These are phyloP conservation scores for Phytophthora europaea DNA, from an alignment of 352 stramenopile species.

Conservation along the genomic window DNA sequence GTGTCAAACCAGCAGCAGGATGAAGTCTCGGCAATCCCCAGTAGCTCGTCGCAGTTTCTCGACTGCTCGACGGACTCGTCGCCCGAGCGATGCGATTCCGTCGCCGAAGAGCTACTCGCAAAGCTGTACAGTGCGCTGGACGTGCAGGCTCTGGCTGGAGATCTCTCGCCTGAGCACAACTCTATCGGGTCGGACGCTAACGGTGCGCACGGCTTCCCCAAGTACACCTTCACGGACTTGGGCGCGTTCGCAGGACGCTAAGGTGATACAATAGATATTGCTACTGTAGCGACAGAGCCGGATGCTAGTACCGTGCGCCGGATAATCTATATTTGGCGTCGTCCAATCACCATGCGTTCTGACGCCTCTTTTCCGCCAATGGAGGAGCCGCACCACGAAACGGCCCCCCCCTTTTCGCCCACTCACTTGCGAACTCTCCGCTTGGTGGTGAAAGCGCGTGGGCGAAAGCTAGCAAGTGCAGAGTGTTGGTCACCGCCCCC, in stretches of 20 bases:
- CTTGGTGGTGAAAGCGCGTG: slow-evolving; percentile 56
- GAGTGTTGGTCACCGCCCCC: slow-evolving; percentile 36
- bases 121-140: slow-evolving; percentile 43
- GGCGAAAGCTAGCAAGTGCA: slow-evolving; percentile 22
- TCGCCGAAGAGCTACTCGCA: slow-evolving; percentile 19
- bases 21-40: neutral
- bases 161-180: slow-evolving; percentile 22
- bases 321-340: slow-evolving; percentile 13
- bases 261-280: neutral
- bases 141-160: slow-evolving; percentile 37
- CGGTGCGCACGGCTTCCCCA: slow-evolving; percentile 14
- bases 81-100: slow-evolving; percentile 8
- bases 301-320: slow-evolving; percentile 4
- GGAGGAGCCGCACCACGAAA: slow-evolving; percentile 11
- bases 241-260: slow-evolving; percentile 36
- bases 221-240: slow-evolving; percentile 32
- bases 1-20: slow-evolving; percentile 25
- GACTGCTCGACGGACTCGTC: slow-evolving; percentile 16
- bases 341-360: slow-evolving; percentile 10
- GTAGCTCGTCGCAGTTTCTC: neutral
- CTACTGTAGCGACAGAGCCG: too few relatives aligned
- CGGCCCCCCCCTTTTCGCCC: slow-evolving; percentile 27
- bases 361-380: slow-evolving; percentile 44
- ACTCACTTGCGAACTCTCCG: slow-evolving; percentile 79
- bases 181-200: slow-evolving; percentile 17